Evolutionary conservation across 1,284 basidiomycete species (phyloP), one percentile per base, ranked within the genome.

Genomic region (Apiotrichum laibachii): DNA sequence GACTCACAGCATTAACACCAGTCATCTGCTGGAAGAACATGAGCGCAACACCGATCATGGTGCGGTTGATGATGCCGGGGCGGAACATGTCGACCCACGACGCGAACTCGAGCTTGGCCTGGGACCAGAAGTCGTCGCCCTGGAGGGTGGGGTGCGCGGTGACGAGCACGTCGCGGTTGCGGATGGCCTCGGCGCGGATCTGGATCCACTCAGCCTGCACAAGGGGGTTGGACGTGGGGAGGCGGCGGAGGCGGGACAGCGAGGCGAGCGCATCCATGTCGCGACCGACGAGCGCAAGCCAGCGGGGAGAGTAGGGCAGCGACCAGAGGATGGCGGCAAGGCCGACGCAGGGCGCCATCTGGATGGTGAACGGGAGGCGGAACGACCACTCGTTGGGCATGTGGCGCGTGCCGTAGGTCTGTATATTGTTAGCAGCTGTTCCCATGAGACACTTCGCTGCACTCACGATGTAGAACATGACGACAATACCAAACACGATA

Each of bases 241-340:
- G 61, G 7, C 65, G 46, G 46, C 72, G 68, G 26, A 73, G 66
- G 37, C 58, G 51, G 26, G 61, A 62, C 37, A 72, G 66, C 49
- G 64, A 53, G 31, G 50, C 6, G 46, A 66, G 60, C 5, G 62
- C 47, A 44, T 72, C 67, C 48, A 64, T 56, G 34, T 70, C 63
- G 19, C 63, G 55, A 8, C 68, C 68, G 9, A 26, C 35, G 34
- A 83, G 81, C 5, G 85, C 76, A 19, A 86, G 83, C 85, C 64
- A 79, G 80, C 21, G 85, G 84, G 65, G 86, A 74, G 72, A 85
- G 85, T 50, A 40, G 13, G 49, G 83, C 81, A 26, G 71, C 15
- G 40, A 26, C 37, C 54, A 60, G 53, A 62, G 39, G 13, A 83
- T 83, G 37, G 85, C 67, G 18, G 31, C 47, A 13, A 58, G 46